Conservation (phyloP, 1,284 basidiomycete genomes). For the Apiotrichum montevideense region DNA sequence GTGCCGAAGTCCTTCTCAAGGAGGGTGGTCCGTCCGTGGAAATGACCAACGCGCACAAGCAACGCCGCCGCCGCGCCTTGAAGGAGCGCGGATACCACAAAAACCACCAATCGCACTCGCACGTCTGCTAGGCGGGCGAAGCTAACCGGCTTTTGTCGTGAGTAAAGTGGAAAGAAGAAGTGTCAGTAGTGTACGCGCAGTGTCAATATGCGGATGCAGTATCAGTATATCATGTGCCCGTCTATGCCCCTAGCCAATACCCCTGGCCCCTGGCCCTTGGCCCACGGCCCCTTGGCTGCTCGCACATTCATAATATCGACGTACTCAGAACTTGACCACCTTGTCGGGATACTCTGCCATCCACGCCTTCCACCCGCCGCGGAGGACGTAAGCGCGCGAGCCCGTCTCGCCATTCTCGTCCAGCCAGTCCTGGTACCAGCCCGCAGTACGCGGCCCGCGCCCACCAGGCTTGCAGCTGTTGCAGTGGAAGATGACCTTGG, state of each 20-base stretch:
- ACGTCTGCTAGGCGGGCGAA: neutral
- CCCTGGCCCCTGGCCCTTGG: no score
- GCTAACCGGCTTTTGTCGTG: neutral
- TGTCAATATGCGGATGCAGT: no score
- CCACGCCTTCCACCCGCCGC: constrained; percentile 37
- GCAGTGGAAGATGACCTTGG: constrained; percentile 40
- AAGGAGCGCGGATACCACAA: neutral
- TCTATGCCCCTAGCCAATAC: no score
- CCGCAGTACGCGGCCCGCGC: constrained; percentile 36
- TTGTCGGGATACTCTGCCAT: constrained; percentile 12
- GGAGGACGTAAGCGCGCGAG: constrained; percentile 24
- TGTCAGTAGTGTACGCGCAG: no score
- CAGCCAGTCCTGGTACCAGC: constrained; percentile 39
- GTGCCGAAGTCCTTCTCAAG: constrained; percentile 30
- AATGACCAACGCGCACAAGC: constrained; percentile 20
- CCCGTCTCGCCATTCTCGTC: constrained; percentile 14
- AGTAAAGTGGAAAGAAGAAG: no score
- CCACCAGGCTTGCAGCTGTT: constrained; percentile 26
- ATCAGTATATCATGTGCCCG: no score
- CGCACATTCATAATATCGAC: no score
- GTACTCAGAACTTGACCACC: constrained; percentile 5
- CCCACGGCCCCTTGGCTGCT: no score
- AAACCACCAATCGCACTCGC: neutral
- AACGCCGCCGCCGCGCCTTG: neutral
- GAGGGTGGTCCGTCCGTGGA: constrained; percentile 28